A percentile compares a stretch with the other conserved stretches of the same genome.
phyloP scores from a whole-genome alignment of 441 rosid genomes.

The Lepidium campestre region DNA sequence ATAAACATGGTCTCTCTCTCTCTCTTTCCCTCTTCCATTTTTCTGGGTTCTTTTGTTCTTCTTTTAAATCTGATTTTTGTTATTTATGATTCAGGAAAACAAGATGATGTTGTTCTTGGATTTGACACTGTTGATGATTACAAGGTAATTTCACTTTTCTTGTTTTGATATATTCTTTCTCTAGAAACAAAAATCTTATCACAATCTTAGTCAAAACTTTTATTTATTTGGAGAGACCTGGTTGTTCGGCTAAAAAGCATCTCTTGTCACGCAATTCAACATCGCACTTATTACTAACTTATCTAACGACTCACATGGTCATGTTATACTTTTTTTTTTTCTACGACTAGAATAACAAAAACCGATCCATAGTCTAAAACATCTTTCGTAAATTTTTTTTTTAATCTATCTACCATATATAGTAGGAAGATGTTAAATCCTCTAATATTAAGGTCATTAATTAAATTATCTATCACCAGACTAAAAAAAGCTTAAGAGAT shows the following conservation, averaged over 20 bases:
- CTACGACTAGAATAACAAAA: too few species aligned
- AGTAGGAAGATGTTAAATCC: too few species aligned
- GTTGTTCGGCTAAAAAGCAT: not conserved
- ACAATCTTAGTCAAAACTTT: not conserved
- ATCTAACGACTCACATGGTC: too few species aligned
- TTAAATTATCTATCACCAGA: too few species aligned
- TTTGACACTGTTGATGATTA: conserved; percentile 34
- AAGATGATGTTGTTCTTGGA: conserved; percentile 53
- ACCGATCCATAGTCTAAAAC: too few species aligned
- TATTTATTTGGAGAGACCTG: not conserved
- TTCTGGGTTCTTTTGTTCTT: not conserved
- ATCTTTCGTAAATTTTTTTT: too few species aligned
- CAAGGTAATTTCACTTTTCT: conserved; percentile 32
- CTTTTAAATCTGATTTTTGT: not conserved
- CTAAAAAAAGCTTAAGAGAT: too few species aligned
- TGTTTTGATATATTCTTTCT: not conserved
- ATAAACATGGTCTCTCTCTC: conserved; percentile 40
- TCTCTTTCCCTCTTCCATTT: not conserved
- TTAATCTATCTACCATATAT: too few species aligned
- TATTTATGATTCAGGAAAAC: conserved; percentile 12
- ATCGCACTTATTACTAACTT: not conserved
- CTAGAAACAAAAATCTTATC: not conserved
- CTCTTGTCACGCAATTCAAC: not conserved
- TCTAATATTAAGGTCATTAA: too few species aligned
- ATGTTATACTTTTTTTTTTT: too few species aligned